Base-by-base conservation (phyloP, 2,329 filamentous ascomycete species). In the Arthrobotrys musiformis region DNA sequence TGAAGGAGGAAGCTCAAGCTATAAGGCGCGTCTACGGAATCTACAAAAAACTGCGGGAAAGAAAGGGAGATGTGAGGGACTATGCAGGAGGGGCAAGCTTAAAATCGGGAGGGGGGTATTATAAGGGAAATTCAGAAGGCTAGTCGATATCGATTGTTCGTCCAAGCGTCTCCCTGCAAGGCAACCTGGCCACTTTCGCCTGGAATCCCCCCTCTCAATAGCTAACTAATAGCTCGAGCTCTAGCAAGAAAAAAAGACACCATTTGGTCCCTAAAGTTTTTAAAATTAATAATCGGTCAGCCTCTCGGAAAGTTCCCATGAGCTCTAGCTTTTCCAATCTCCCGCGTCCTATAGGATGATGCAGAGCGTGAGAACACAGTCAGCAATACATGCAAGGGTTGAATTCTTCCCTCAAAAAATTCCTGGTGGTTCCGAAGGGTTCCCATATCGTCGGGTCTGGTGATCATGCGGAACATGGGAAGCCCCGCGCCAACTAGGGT, bases 111-210 rank as follows among this genome's bases (percentile, higher is more conserved):
- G 30, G 17, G 44, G 44, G 40, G 37, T 42, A 30, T 30, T 63
- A 33, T 35, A 63, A 13, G 11, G 19, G 33, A 22, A 17, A 30
- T 33, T 22, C 26, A 40, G 35, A 28, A 30, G 17, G 30, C 7
- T 56, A 56, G 50, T 56, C n/a, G n/a, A n/a, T n/a, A n/a, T n/a
- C n/a, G n/a, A n/a, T n/a, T n/a, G n/a, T 28, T 56, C 15, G n/a
- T 28, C n/a, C 50, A 35, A 56, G 56, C 17, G 17, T 40, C 30
- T 61, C 56, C 35, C 7, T 42, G 26, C 35, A 26, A 61, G 33
- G 24, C 13, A 61, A 61, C 56, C 56, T 61, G 56, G 56, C 56
- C 56, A 42, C 56, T 61, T 61, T 61, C 56, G 56, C 56, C 50
- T 56, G 50, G 48, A 52, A 52, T 30, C 24, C 48, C 48, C 46